Evolutionary conservation across 2,329 filamentous ascomycete species (phyloP).

Genomic region (Zopfia rhizophila): DNA sequence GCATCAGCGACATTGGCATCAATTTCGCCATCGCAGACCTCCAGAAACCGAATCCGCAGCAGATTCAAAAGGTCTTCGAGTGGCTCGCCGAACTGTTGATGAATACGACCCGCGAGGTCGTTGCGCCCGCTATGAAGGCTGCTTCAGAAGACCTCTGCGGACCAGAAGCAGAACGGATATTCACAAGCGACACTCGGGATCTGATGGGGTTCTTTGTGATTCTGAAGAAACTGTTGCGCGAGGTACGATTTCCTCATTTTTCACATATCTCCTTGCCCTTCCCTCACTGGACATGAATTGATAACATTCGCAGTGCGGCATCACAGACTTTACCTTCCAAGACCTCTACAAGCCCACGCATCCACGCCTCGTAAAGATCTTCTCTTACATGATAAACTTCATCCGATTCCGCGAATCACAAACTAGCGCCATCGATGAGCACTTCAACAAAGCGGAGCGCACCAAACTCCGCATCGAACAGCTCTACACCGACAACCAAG

Average conservation of each 20-base stretch:
- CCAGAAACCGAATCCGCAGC: constrained; percentile 90
- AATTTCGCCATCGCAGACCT: constrained; percentile 87
- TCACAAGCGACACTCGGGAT: constrained; percentile 88
- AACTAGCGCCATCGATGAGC: constrained; percentile 86
- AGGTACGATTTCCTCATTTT: constrained; percentile 54
- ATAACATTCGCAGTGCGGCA: constrained; percentile 72
- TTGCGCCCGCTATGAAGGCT: constrained; percentile 94
- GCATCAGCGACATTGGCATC: constrained; percentile 96
- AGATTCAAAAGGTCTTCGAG: constrained; percentile 98
- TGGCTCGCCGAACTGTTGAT: constrained; percentile 95
- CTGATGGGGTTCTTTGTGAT: constrained; percentile 95
- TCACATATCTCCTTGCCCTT: neutral
- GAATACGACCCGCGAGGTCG: constrained; percentile 90
- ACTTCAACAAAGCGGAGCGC: constrained; percentile 89
- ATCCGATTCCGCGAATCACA: constrained; percentile 96
- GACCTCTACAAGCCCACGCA: constrained; percentile 93
- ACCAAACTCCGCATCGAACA: constrained; percentile 89
- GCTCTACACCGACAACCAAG: constrained; percentile 85
- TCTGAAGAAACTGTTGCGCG: constrained; percentile 79
- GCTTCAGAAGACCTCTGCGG: constrained; percentile 88
- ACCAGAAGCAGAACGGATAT: constrained; percentile 79
- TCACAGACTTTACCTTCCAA: constrained; percentile 91
- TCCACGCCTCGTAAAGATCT: constrained; percentile 90
- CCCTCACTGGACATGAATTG: neutral
- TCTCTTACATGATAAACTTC: constrained; percentile 99